Conservation (phyloP, 139 green algal species). For the Trebouxia sp. region DNA sequence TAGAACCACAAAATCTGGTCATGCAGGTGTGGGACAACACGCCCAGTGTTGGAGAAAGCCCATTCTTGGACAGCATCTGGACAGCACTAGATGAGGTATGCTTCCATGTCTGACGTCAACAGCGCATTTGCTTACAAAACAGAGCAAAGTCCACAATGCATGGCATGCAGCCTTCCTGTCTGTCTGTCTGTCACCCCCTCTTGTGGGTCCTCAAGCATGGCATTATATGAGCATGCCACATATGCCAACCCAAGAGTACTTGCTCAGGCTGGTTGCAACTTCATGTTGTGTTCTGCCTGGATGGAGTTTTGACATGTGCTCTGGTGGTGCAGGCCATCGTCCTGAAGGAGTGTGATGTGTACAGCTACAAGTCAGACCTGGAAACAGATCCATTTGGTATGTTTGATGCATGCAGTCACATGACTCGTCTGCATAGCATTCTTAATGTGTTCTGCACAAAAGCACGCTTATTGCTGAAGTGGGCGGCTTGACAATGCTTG, state of each 20-base stretch:
- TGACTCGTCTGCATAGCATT: too few species aligned
- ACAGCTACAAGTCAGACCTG: constrained; percentile 85
- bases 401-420: background rate
- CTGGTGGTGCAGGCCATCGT: constrained; percentile 16
- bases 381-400: constrained; percentile 85
- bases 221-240: background rate
- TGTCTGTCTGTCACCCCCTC: too few species aligned
- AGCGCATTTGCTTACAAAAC: background rate
- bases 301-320: too few species aligned
- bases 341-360: constrained; percentile 94
- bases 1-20: too few species aligned
- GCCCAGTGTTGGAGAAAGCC: constrained; percentile 69
- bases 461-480: too few species aligned
- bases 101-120: background rate
- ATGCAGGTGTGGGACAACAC: constrained; percentile 85
- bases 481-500: too few species aligned
- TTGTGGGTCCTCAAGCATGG: background rate
- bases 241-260: background rate
- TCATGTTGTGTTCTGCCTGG: too few species aligned
- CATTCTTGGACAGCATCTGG: constrained; percentile 91
- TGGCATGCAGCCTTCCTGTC: too few species aligned
- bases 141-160: background rate
- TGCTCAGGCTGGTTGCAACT: background rate
- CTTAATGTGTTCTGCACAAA: too few species aligned
- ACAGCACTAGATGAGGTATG: constrained; percentile 87